Evolutionary conservation across 345 rosid genomes (phyloP), one percentile per base, ranked within the genome.

Genomic region (Turritis glabra): DNA sequence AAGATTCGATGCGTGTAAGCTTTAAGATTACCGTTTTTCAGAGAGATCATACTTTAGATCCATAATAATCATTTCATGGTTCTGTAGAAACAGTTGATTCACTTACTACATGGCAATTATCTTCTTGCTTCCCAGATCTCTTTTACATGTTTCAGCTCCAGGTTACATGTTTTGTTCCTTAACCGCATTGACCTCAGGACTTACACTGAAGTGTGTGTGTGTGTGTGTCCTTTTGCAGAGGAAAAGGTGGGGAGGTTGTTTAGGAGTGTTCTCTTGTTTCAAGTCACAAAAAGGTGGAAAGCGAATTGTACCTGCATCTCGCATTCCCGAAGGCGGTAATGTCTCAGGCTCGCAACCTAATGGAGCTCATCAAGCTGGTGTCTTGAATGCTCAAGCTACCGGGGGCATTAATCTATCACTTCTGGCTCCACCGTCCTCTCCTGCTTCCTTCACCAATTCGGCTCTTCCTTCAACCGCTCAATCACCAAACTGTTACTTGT

Each of bases 401-500:
- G 74, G 67, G 60, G 72, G 86, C 7, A 52, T 91, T 56, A 87
- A 80, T 69, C 86, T 91, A 19, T 90, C 97, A 9, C 96, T 94
- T 75, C 80, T 91, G 26, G 99, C 99, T 40, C 99, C 99, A 5
- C 99, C 99, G 10, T 92, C 99, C 9, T 95, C 99, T 35, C 99
- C 99, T 0, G 96, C 97, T 11, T 95, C 99, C 2, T 92, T 92
- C 77, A 74, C 97, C n/a, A 84, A 90, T 70, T 95, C 99, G 0
- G 92, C 90, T 62, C 91, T 95, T 56, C 96, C 92, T 80, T 95
- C 97, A 7, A 92, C 97, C 0, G 96, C 91, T 68, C 99, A 85
- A 77, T 95, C 99, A 19, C 99, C 99, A 1, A 95, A 87, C 68
- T 83, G 85, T 73, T 89, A 82, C 83, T 82, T 86, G 64, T 89